A percentile compares a stretch with the other conserved stretches of the same genome.
Evolutionary conservation across 2,329 filamentous ascomycete genomes (phyloP).

Genomic region (Didymella glomerata): DNA sequence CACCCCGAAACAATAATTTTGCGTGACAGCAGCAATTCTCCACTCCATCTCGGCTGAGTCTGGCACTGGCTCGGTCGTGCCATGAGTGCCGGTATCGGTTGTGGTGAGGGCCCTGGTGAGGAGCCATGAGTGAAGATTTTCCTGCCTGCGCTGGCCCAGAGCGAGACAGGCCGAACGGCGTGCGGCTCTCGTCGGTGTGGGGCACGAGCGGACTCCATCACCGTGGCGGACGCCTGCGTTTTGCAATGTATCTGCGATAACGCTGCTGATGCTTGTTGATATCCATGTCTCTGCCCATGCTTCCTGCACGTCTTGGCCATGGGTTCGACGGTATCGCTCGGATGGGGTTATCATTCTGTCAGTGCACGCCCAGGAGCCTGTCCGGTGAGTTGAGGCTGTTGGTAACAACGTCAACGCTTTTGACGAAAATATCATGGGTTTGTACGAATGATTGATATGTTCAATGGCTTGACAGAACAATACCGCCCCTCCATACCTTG

Average conservation of each 20-base stretch:
- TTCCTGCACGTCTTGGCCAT: background rate
- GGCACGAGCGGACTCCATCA: background rate
- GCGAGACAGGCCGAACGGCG: constrained; percentile 21
- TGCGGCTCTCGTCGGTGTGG: constrained; percentile 20
- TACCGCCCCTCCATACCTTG: background rate
- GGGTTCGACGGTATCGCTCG: background rate
- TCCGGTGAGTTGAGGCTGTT: background rate
- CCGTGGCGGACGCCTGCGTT: constrained; percentile 3
- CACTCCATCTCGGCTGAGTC: constrained; percentile 17
- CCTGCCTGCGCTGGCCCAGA: constrained; percentile 2
- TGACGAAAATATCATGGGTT: background rate
- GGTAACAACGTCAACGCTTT: background rate
- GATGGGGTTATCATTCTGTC: background rate
- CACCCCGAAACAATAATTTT: constrained; percentile 13
- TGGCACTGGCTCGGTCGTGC: constrained; percentile 14
- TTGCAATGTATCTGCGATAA: background rate
- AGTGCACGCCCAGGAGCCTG: background rate
- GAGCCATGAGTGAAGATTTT: constrained; percentile 13
- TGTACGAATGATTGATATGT: background rate
- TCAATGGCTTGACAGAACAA: background rate
- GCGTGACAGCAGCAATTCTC: constrained; percentile 21
- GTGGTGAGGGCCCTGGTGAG: constrained; percentile 1
- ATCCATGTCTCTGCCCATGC: background rate
- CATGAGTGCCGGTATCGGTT: constrained; percentile 20
- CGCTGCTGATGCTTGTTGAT: constrained; percentile 1